Evolutionary conservation across 2,329 filamentous ascomycete genomes (phyloP).

Genomic region (Tolypocladium pustulatum): DNA sequence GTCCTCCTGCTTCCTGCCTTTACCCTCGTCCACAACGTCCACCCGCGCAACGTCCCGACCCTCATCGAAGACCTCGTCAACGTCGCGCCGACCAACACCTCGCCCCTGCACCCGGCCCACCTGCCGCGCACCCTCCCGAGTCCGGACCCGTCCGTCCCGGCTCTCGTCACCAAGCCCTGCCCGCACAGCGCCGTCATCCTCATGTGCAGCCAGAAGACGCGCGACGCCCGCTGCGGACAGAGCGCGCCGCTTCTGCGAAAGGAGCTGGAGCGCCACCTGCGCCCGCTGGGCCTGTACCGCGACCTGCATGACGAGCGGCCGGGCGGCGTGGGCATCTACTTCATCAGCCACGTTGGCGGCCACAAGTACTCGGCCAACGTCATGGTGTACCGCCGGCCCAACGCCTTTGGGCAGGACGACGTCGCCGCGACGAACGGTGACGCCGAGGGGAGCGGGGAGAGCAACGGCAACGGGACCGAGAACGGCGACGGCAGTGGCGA

Average conservation of each 20-base stretch:
- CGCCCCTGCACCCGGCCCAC: conserved; percentile 38
- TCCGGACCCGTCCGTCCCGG: conserved; percentile 16
- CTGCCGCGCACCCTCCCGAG: conserved; percentile 24
- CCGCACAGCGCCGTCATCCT: conserved; percentile 82
- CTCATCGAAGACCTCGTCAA: conserved; percentile 64
- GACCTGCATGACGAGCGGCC: conserved; percentile 82
- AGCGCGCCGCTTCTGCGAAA: conserved; percentile 80
- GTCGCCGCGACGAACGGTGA: conserved; percentile 12
- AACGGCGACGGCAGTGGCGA: conserved; percentile 12
- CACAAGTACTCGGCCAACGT: conserved; percentile 96
- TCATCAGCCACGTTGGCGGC: conserved; percentile 90
- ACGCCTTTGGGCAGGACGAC: conserved; percentile 45
- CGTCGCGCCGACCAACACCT: conserved; percentile 61
- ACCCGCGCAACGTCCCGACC: conserved; percentile 59
- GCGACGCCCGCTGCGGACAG: conserved; percentile 89
- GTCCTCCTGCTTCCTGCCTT: conserved; percentile 80
- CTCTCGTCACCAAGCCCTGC: conserved; percentile 38
- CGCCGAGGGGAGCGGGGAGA: not conserved
- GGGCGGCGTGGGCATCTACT: conserved; percentile 90
- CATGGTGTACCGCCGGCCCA: conserved; percentile 69
- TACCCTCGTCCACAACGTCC: conserved; percentile 72
- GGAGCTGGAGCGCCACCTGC: conserved; percentile 82
- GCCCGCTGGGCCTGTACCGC: conserved; percentile 72
- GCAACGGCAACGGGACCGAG: conserved; percentile 17
- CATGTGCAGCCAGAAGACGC: conserved; percentile 88